phyloP scores from a whole-genome alignment of 306 rosid species.

The Oxytropis ochrocephala region DNA sequence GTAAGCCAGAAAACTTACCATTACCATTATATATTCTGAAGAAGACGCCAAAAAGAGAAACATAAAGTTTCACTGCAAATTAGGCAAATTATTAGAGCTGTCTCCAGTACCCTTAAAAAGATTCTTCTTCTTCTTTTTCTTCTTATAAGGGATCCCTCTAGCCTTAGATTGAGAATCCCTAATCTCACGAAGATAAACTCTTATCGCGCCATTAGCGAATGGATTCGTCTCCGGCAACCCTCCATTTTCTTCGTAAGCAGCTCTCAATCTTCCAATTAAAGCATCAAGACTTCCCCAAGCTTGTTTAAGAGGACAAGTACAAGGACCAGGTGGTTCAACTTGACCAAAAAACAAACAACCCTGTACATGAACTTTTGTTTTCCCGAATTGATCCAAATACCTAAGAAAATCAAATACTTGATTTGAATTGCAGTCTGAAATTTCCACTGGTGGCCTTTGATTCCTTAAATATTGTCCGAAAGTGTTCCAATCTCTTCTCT shows the following conservation, averaged over 20 bases:
- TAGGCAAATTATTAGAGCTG: slow-evolving; percentile 29
- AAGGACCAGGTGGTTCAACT: slow-evolving; percentile 62
- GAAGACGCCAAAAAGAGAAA: slow-evolving; percentile 8
- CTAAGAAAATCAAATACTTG: slow-evolving; percentile 70
- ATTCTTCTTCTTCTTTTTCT: slow-evolving; percentile 53
- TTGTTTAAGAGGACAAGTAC: slow-evolving; percentile 70
- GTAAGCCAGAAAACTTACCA: slow-evolving; percentile 16
- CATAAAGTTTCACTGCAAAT: slow-evolving; percentile 5
- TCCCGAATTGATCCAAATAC: slow-evolving; percentile 69
- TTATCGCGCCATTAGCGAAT: slow-evolving; percentile 55
- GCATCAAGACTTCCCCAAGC: slow-evolving; percentile 89
- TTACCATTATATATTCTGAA: slow-evolving; percentile 17
- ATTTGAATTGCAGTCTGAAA: slow-evolving; percentile 60
- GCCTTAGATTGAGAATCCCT: slow-evolving; percentile 72
- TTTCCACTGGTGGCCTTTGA: slow-evolving; percentile 64
- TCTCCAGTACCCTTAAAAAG: slow-evolving; percentile 20
- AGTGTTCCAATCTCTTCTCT: slow-evolving; percentile 78
- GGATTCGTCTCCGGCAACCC: slow-evolving; percentile 76
- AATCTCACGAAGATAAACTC: slow-evolving; percentile 60
- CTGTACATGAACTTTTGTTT: slow-evolving; percentile 64
- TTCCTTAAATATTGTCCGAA: slow-evolving; percentile 78
- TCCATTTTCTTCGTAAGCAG: slow-evolving; percentile 86
- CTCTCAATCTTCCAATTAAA: slow-evolving; percentile 73
- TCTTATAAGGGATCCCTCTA: slow-evolving; percentile 74
- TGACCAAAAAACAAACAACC: slow-evolving; percentile 64